Conservation (phyloP, 179 eudicot species). For the Amaranthus tricolor region DNA sequence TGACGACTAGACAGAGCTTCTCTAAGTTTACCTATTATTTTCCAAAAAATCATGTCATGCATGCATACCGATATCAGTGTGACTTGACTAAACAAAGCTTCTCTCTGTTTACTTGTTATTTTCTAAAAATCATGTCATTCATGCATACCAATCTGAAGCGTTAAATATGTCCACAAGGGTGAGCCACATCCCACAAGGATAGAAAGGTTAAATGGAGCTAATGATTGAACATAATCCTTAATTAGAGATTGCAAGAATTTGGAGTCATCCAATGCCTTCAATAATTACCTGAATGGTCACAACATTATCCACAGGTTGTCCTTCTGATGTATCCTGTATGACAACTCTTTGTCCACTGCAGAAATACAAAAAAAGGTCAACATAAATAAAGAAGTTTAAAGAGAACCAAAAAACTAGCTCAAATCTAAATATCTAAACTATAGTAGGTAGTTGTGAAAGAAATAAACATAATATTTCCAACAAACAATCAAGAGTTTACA, state of each 20-base stretch:
- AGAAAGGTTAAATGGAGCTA: not conserved
- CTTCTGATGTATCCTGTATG: conserved; percentile 58
- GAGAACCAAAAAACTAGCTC: conserved; percentile 1
- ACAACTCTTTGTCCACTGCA: conserved; percentile 91
- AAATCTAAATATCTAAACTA: not conserved
- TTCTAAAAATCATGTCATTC: not conserved
- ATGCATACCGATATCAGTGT: not conserved
- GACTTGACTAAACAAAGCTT: not conserved
- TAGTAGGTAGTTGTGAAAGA: not conserved
- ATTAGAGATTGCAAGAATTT: not conserved
- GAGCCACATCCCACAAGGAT: not conserved
- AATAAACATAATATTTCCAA: not conserved
- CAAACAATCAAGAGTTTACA: not conserved
- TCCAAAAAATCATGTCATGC: not conserved
- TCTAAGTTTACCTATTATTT: not conserved
- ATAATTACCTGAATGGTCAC: conserved; percentile 77
- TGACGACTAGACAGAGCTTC: not conserved
- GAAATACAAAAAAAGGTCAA: conserved; percentile 16
- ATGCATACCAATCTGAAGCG: not conserved
- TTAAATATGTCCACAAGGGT: not conserved
- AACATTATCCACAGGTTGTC: conserved; percentile 50
- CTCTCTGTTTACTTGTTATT: not conserved
- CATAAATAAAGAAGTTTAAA: conserved; percentile 1
- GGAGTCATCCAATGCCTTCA: conserved; percentile 3
- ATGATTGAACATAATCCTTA: not conserved